A percentile compares a stretch with the other conserved stretches of the same genome.
phyloP scores from a whole-genome alignment of 2,329 filamentous ascomycete species.

The Pyrenochaeta sp. region DNA sequence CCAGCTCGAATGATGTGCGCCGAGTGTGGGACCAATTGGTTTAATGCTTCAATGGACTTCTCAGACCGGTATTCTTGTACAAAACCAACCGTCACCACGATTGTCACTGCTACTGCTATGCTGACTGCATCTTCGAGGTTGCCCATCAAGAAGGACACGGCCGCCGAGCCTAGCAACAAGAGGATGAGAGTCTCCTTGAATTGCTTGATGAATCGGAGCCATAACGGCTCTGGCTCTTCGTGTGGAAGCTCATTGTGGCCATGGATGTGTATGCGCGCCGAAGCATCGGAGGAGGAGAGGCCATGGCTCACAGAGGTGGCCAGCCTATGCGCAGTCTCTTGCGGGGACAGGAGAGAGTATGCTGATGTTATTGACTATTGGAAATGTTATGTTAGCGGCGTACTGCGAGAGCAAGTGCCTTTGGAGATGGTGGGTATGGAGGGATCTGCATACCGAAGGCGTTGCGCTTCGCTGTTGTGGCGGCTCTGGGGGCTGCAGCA shows the following conservation, averaged over 20 bases:
- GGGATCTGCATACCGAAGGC: constrained; percentile 35
- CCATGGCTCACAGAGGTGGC: constrained; percentile 85
- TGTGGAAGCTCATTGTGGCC: constrained; percentile 95
- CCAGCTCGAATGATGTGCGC: constrained; percentile 83
- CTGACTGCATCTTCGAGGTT: constrained; percentile 96
- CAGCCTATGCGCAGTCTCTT: constrained; percentile 79
- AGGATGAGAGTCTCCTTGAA: constrained; percentile 96
- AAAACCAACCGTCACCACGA: constrained; percentile 95
- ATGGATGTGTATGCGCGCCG: constrained; percentile 78
- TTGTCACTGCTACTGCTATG: constrained; percentile 94
- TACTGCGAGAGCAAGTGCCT: constrained; percentile 11
- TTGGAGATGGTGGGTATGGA: neutral
- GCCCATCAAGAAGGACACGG: constrained; percentile 86
- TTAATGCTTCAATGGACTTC: constrained; percentile 94
- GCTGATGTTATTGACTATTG: constrained; percentile 55
- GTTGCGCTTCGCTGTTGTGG: constrained; percentile 37
- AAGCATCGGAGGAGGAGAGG: constrained; percentile 80
- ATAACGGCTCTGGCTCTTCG: constrained; percentile 91
- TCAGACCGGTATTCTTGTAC: constrained; percentile 98
- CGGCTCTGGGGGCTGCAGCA: constrained; percentile 37
- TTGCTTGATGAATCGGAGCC: constrained; percentile 94
- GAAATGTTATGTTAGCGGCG: constrained; percentile 19
- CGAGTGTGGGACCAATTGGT: constrained; percentile 91
- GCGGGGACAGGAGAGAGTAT: constrained; percentile 73
- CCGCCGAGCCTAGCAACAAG: constrained; percentile 87